Base-by-base conservation (phyloP, 139 green algal genomes). In the Chlorella sp. region DNA sequence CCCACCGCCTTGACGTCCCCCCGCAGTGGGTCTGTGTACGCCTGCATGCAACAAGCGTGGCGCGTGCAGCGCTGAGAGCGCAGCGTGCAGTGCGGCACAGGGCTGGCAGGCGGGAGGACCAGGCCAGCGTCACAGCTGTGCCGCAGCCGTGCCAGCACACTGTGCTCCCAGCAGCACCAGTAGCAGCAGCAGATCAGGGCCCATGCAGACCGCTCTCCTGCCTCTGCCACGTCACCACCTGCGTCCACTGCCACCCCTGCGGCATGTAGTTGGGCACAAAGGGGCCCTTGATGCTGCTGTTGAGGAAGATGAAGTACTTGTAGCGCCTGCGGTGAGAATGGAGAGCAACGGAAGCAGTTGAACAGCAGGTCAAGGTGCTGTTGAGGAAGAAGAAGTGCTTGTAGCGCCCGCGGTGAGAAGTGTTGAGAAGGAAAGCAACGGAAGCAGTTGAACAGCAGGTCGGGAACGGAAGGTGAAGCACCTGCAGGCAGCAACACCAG, bases 241-340 rank as follows among this genome's bases (percentile, higher is more conserved):
- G 70, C 2, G 92, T 92, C 94, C 94, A 97, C 85, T 96, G 93
- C 92, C 93, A 97, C 23, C 70, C 74, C 3, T 68, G 44, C 0
- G 93, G 93, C 87, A 94, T 86, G 81, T 92, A 89, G n/a, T 62
- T 74, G 6, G 89, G 89, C 80, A 90, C 65, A 63, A 87, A 87
- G 36, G 68, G 90, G 4, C 80, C 90, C 41, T 88, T 64, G 47
- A 92, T 88, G 38, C 81, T 86, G 70, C 65, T 86, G 73, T 93
- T 92, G 21, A 94, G 78, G 72, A 89, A 92, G 36, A 94, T 80
- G 67, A 91, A 91, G 75, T 94, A 91, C n/a, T 65, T 62, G 67
- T 88, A 88, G 5, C 67, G 47, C 36, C 57, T 74, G 72, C 36
- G 72, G 92, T 7, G 28, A 44, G 28, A 28, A 23, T n/a, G n/a